Evolutionary conservation across 140 eudicot genomes (phyloP).

Genomic region (Ambrosia hybrid): DNA sequence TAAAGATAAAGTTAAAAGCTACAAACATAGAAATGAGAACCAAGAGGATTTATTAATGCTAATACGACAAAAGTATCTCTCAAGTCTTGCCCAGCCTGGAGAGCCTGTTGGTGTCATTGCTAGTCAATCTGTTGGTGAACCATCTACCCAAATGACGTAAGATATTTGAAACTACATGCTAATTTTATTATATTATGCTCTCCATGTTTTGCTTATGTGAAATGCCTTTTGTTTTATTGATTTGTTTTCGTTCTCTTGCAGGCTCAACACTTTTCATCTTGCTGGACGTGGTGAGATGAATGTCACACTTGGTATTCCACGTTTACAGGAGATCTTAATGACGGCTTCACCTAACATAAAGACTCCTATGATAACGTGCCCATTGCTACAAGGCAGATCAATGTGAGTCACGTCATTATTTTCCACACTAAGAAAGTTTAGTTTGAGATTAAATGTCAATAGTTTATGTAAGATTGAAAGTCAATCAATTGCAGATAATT

Average conservation of each 20-base stretch:
- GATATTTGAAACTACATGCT: constrained; percentile 16
- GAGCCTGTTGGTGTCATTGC: constrained; percentile 98
- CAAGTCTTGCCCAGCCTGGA: constrained; percentile 96
- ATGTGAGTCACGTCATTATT: constrained; percentile 48
- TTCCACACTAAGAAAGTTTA: background rate
- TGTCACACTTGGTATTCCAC: constrained; percentile 97
- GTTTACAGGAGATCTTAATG: constrained; percentile 94
- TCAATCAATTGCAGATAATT: too few relatives aligned
- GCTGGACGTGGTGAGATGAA: constrained; percentile 99
- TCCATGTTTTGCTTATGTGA: background rate
- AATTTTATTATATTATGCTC: background rate
- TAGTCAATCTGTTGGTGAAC: constrained; percentile 96
- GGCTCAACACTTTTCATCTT: constrained; percentile 98
- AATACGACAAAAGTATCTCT: constrained; percentile 67
- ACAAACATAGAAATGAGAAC: constrained; percentile 25
- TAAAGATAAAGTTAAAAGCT: constrained; percentile 44
- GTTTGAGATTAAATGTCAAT: background rate
- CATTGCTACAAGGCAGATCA: constrained; percentile 50
- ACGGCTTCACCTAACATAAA: constrained; percentile 74
- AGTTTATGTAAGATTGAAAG: too few relatives aligned
- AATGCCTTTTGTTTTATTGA: background rate
- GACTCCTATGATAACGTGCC: constrained; percentile 94
- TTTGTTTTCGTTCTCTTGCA: constrained; percentile 26
- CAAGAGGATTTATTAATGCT: constrained; percentile 44
- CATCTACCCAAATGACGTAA: constrained; percentile 98